Evolutionary conservation across 257 asterid species (phyloP).

Genomic region (Agastache rugosa): DNA sequence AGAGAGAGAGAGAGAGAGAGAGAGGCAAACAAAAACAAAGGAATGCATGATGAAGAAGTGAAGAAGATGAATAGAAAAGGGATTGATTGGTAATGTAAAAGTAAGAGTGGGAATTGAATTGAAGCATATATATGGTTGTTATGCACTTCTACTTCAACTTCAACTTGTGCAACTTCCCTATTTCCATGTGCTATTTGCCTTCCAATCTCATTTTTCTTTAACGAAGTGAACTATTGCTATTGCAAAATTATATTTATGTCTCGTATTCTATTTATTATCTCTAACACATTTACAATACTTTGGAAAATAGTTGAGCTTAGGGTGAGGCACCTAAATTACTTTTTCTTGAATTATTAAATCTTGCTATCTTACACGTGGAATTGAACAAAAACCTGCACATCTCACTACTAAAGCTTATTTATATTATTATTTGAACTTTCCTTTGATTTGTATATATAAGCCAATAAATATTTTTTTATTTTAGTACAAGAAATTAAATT

Average conservation of each 20-base stretch:
- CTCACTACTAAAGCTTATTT: too few relatives aligned
- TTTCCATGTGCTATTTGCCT: neutral
- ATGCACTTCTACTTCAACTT: slow-evolving; percentile 25
- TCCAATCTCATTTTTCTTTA: neutral
- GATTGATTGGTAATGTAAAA: slow-evolving; percentile 26
- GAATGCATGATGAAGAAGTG: slow-evolving; percentile 9
- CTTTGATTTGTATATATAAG: too few relatives aligned
- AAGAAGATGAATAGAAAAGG: slow-evolving; percentile 32
- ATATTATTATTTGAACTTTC: too few relatives aligned
- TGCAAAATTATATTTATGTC: too few relatives aligned
- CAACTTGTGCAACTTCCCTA: slow-evolving; percentile 40
- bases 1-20: slow-evolving; percentile 27
- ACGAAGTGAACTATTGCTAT: too few relatives aligned
- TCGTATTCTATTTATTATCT: too few relatives aligned
- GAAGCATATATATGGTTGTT: slow-evolving; percentile 33
- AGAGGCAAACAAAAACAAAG: slow-evolving; percentile 24
- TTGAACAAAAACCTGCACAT: too few relatives aligned
- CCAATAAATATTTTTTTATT: neutral
- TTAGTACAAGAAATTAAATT: neutral
- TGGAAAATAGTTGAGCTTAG: too few relatives aligned
- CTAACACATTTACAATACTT: too few relatives aligned
- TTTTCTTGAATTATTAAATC: too few relatives aligned
- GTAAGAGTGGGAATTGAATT: slow-evolving; percentile 21
- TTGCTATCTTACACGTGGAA: too few relatives aligned
- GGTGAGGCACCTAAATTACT: too few relatives aligned